phyloP scores from a whole-genome alignment of 202 grass and related monocot species.

The Hordeum pubiflorum region DNA sequence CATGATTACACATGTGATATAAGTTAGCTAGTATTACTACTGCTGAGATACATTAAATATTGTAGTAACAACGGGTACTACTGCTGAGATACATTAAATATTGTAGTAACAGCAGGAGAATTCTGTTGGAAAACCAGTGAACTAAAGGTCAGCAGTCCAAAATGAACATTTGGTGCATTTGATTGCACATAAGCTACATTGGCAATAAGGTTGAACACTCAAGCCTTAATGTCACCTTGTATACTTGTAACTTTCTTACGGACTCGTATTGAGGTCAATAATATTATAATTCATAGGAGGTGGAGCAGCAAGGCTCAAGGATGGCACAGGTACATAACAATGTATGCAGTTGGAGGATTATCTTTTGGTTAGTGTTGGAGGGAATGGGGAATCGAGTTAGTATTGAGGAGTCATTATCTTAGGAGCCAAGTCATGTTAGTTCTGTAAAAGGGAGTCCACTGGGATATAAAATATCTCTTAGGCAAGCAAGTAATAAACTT shows the following conservation, averaged over 20 bases:
- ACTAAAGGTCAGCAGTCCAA: background rate
- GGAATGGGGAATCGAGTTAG: background rate
- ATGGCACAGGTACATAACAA: background rate
- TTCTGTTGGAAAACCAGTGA: background rate
- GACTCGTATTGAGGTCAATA: background rate
- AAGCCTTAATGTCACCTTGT: background rate
- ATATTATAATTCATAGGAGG: background rate
- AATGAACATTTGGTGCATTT: background rate
- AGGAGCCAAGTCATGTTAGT: background rate
- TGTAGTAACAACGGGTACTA: background rate
- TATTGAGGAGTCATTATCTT: background rate
- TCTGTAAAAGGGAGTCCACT: background rate
- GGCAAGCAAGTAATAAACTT: background rate
- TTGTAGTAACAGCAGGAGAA: background rate
- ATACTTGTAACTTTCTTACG: background rate
- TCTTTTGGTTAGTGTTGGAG: background rate
- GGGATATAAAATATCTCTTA: background rate
- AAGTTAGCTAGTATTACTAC: background rate
- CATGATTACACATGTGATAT: background rate
- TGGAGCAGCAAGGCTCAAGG: background rate
- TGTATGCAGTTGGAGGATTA: background rate
- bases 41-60: slow-evolving; percentile 1
- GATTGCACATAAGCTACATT: background rate
- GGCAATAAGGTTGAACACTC: background rate
- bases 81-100: slow-evolving; percentile 6